phyloP scores from a whole-genome alignment of 768 basidiomycete genomes.

The Roridomyces roridus region DNA sequence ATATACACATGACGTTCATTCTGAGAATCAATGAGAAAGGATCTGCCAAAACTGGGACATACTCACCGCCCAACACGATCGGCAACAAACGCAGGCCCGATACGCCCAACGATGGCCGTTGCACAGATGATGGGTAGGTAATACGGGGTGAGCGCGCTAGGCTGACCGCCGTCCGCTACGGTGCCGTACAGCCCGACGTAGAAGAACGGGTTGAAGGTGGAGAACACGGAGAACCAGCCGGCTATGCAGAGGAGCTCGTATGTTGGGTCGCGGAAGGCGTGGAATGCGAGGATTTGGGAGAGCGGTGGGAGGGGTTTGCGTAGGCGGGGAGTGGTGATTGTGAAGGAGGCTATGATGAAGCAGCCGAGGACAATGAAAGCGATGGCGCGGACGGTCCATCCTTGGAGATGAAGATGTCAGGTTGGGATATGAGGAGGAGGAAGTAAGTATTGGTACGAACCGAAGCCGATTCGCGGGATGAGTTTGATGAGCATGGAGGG shows the following conservation, averaged over 20 bases:
- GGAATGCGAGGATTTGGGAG: slow-evolving; percentile 29
- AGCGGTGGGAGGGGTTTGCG: slow-evolving; percentile 27
- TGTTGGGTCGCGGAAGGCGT: too few species aligned
- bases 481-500: slow-evolving; percentile 32
- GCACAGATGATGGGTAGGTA: slow-evolving; percentile 33
- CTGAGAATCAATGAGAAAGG: background rate
- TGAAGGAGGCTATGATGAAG: slow-evolving; percentile 26
- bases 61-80: slow-evolving; percentile 29
- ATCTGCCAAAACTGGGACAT: background rate
- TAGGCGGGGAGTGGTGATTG: slow-evolving; percentile 32
- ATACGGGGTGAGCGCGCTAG: slow-evolving; percentile 29
- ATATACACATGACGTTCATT: slow-evolving; percentile 26
- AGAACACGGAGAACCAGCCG: slow-evolving; percentile 29
- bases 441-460: slow-evolving; percentile 3
- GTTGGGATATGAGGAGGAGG: background rate
- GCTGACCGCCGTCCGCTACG: slow-evolving; percentile 16
- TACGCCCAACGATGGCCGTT: slow-evolving; percentile 30
- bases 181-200: slow-evolving; percentile 31
- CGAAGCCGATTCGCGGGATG: too few species aligned
- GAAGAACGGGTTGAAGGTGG: slow-evolving; percentile 33
- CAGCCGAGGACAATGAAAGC: slow-evolving; percentile 31
- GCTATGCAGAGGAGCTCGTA: slow-evolving; percentile 27
- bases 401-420: slow-evolving; percentile 18
- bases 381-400: slow-evolving; percentile 35
- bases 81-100: slow-evolving; percentile 28